A percentile compares a stretch with the other conserved stretches of the same genome.
Conservation (phyloP, 108 stramenopile genomes). For the Nitzschia sp. region DNA sequence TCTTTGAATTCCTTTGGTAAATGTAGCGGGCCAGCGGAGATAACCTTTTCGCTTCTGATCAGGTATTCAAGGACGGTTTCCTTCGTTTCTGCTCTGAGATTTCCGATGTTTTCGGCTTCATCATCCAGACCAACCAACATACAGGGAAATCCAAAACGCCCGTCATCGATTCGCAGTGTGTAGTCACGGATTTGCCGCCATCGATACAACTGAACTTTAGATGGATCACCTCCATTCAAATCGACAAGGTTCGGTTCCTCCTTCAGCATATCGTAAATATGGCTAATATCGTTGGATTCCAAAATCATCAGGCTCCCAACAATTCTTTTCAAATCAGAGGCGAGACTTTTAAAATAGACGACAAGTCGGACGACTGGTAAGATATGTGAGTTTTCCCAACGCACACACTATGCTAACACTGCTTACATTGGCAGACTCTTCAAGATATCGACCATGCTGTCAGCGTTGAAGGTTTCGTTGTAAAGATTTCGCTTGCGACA, state of each 20-base stretch:
- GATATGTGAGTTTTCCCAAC: background rate
- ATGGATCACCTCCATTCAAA: slow-evolving; percentile 56
- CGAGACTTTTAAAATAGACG: slow-evolving; percentile 51
- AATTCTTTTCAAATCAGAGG: slow-evolving; percentile 69
- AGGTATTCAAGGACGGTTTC: slow-evolving; percentile 67
- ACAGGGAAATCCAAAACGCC: slow-evolving; percentile 69
- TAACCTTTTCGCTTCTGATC: slow-evolving; percentile 73
- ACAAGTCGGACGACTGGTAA: slow-evolving; percentile 1
- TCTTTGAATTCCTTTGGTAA: slow-evolving; percentile 73
- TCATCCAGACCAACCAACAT: slow-evolving; percentile 70
- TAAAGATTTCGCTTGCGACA: slow-evolving; percentile 85
- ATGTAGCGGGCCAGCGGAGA: slow-evolving; percentile 75
- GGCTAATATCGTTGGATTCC: slow-evolving; percentile 67
- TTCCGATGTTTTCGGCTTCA: slow-evolving; percentile 47
- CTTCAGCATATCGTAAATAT: slow-evolving; percentile 61
- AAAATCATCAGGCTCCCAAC: slow-evolving; percentile 79
- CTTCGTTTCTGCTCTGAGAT: slow-evolving; percentile 49
- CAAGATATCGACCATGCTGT: slow-evolving; percentile 83
- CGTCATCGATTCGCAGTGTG: slow-evolving; percentile 75
- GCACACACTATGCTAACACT: slow-evolving; percentile 21
- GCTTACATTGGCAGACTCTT: slow-evolving; percentile 83
- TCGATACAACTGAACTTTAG: slow-evolving; percentile 69
- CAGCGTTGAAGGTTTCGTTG: slow-evolving; percentile 84
- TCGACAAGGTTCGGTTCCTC: slow-evolving; percentile 70
- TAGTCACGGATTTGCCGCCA: slow-evolving; percentile 89